Base-by-base conservation (phyloP, 2,329 filamentous ascomycete genomes). In the Fusarium lyarnte region DNA sequence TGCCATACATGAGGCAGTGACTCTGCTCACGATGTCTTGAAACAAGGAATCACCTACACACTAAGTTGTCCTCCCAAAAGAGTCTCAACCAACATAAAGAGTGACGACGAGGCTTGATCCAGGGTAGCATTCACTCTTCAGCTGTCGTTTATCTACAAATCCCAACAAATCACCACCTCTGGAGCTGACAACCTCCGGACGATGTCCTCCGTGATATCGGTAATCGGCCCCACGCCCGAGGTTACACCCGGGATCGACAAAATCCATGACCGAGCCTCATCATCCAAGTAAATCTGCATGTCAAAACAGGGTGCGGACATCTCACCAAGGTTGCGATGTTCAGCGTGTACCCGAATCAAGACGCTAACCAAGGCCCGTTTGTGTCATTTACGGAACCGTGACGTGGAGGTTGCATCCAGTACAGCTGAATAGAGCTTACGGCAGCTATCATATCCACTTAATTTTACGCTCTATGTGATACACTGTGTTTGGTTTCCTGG, bases 261-360 rank as follows among this genome's bases (percentile, higher is more conserved):
- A 43, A 71, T 68, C 68, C 67, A 54, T 63, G 65, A 43, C 23
- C 11, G 67, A 71, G 67, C 62, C 67, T 71, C 68, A 71, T 39
- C 13, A 31, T 35, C 4, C 38, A 46, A 21, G 42, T 25, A 62
- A 45, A 39, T 23, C n/a, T 36, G 46, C 39, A 43, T 12, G n/a
- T 36, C 38, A 36, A 49, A 29, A 62, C 66, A 70, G 55, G 68
- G 57, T 39, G 39, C 17, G 39, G 23, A 16, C 21, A 17, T 19
- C 27, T 57, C 27, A 21, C 31, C 13, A 43, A 52, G 57, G 64
- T 8, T 25, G 13, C 6, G 38, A 51, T 58, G 21, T 25, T 49
- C 31, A 36, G 8, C 36, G 39, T 49, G 23, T 36, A 19, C 25
- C 39, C 27, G 39, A 14, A 57, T 29, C 36, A 12, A 41, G 62